phyloP scores from a whole-genome alignment of 176 grass and related monocot species.

The Triticum dicoccoides region DNA sequence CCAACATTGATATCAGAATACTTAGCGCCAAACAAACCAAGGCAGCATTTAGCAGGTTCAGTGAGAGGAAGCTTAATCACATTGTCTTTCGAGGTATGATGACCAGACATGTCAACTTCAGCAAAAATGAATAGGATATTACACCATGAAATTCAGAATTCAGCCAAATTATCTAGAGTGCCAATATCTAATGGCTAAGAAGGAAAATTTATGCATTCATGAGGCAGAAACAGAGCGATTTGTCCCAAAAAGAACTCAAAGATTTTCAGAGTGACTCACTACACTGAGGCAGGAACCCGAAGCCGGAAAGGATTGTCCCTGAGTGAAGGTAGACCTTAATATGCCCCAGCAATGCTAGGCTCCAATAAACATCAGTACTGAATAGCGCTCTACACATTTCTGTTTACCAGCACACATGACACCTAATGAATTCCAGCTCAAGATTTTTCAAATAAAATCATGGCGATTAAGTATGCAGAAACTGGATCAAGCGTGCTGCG shows the following conservation, averaged over 20 bases:
- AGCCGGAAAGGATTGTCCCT: neutral
- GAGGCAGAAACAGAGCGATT: neutral
- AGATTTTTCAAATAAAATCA: neutral
- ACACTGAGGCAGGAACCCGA: neutral
- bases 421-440: neutral
- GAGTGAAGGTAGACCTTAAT: neutral
- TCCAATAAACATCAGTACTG: neutral
- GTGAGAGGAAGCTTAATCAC: neutral
- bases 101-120: neutral
- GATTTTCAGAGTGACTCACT: neutral
- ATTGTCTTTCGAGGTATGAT: neutral
- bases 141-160: neutral
- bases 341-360: neutral
- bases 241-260: neutral
- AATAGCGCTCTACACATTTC: neutral
- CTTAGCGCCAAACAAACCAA: neutral
- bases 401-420: neutral
- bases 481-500: neutral
- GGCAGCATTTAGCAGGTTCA: neutral
- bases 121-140: neutral
- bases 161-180: neutral
- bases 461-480: neutral
- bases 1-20: neutral
- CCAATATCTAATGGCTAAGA: neutral
- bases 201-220: neutral